A percentile compares a stretch with the other conserved stretches of the same genome.
Evolutionary conservation across 371 early-diverging fungal species (phyloP).

Genomic region (Dipsacomyces acuminosporus): DNA sequence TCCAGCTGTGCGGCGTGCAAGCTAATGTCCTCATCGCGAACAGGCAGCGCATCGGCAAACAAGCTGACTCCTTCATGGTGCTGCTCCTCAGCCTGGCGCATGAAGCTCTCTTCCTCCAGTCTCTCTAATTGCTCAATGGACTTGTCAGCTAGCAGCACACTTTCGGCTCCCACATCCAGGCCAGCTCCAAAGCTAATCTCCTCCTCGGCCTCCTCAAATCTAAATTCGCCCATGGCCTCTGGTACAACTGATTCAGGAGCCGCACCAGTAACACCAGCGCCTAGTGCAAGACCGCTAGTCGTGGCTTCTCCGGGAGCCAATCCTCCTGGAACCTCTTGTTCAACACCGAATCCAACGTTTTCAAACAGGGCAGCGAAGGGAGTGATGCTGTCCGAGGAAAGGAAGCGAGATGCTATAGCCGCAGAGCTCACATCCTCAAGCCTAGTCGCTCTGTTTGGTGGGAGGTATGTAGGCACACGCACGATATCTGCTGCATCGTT

Average conservation of each 20-base stretch:
- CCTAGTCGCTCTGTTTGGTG: conserved; percentile 18
- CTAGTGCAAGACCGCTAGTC: conserved; percentile 3
- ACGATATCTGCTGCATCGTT: conserved; percentile 33
- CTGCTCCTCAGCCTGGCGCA: conserved; percentile 33
- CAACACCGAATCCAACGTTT: conserved; percentile 1
- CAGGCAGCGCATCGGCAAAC: conserved; percentile 26
- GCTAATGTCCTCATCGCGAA: conserved; percentile 27
- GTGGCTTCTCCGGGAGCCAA: conserved; percentile 2
- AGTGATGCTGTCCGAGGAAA: conserved; percentile 6
- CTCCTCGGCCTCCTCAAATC: conserved; percentile 26
- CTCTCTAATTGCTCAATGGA: conserved; percentile 41
- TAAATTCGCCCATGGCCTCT: conserved; percentile 19
- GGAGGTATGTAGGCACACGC: conserved; percentile 34
- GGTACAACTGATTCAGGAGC: conserved; percentile 3
- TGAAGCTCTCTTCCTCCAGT: conserved; percentile 42
- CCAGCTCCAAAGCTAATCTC: conserved; percentile 18
- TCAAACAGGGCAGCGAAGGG: conserved; percentile 35
- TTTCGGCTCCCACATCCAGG: conserved; percentile 2
- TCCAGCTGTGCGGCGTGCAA: conserved; percentile 6
- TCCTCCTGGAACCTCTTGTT: conserved; percentile 21
- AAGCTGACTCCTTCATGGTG: conserved; percentile 24
- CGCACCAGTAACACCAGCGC: neutral
- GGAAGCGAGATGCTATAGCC: conserved; percentile 31
- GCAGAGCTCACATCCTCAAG: conserved; percentile 39
- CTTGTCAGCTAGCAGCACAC: conserved; percentile 32